Base-by-base conservation (phyloP, 495 filamentous ascomycete species). In the Neurospora sp. region DNA sequence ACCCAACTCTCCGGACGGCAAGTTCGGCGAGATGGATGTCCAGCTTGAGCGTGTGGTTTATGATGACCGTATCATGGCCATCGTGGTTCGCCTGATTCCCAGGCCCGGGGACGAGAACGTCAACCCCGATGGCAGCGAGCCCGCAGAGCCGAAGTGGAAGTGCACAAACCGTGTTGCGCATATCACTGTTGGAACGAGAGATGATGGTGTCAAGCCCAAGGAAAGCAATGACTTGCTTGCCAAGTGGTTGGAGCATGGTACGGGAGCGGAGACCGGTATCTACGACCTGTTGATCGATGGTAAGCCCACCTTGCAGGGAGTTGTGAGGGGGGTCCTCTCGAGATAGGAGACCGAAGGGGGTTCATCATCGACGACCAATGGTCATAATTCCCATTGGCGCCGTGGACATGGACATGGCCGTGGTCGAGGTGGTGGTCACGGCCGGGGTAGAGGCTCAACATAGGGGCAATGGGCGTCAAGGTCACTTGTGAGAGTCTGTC, bases 191-290 rank as follows among this genome's bases (percentile, higher is more conserved):
- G 96, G 96, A 3, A 99, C 96, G 1, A 87, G 88, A 31, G 82
- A 86, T 71, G 81, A 84, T 71, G 76, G 83, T 8, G 88, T 99
- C 74, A 97, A 97, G 82, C 96, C 96, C 2, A 93, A 91, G 83
- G 94, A 99, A 84, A 94, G 94, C 76, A 98, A 98, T 76, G 90
- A 93, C 73, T 78, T 99, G 77, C 81, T 99, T 70, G 80, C 83
- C 73, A 81, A 85, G 59, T 98, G 93, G 94, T 73, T 87, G 45
- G 79, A 86, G 72, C 68, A 78, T 16, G 87, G 86, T 20, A 83
- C 81, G 68, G 83, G 84, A 3, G 81, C 76, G 10, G 79, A 77
- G 20, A 84, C 81, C 20, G 81, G 82, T 12, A 85, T 89, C 71
- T 75, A 77, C 16, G 86, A 89, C 69, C 41, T 86, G 17, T 70